A percentile compares a stretch with the other conserved stretches of the same genome.
phyloP scores from a whole-genome alignment of 306 rosid genomes.

The Albizia julibrissin region DNA sequence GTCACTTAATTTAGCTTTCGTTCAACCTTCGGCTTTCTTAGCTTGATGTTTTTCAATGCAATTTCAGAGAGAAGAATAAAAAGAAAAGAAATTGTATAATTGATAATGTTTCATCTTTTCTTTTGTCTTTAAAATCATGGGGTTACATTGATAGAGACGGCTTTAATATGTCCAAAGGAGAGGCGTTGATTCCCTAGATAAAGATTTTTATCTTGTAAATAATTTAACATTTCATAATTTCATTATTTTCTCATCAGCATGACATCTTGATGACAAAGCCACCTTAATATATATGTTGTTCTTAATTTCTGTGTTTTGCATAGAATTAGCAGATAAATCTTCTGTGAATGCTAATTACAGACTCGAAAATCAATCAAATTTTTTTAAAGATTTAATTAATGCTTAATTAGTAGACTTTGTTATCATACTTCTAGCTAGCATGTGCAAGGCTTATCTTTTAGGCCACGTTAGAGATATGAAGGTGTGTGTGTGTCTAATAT shows the following conservation, averaged over 20 bases:
- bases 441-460: not conserved
- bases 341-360: not conserved
- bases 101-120: slow-evolving; percentile 28
- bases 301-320: not conserved
- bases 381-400: not conserved
- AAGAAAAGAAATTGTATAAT: slow-evolving; percentile 27
- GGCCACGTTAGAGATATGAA: not conserved
- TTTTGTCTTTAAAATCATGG: slow-evolving; percentile 58
- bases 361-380: not conserved
- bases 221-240: not conserved
- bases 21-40: slow-evolving; percentile 33
- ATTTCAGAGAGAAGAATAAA: not conserved
- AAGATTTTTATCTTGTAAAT: slow-evolving; percentile 35
- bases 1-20: slow-evolving; percentile 25
- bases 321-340: not conserved
- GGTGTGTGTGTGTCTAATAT: not conserved
- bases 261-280: slow-evolving; percentile 49
- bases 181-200: slow-evolving; percentile 43
- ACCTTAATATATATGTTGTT: not conserved
- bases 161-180: slow-evolving; percentile 46
- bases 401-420: not conserved
- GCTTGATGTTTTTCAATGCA: slow-evolving; percentile 25
- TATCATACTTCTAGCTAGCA: not conserved
- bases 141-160: slow-evolving; percentile 56
- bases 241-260: slow-evolving; percentile 39